Base-by-base conservation (phyloP, 2,329 filamentous ascomycete species). In the Celoporthe dispersa region DNA sequence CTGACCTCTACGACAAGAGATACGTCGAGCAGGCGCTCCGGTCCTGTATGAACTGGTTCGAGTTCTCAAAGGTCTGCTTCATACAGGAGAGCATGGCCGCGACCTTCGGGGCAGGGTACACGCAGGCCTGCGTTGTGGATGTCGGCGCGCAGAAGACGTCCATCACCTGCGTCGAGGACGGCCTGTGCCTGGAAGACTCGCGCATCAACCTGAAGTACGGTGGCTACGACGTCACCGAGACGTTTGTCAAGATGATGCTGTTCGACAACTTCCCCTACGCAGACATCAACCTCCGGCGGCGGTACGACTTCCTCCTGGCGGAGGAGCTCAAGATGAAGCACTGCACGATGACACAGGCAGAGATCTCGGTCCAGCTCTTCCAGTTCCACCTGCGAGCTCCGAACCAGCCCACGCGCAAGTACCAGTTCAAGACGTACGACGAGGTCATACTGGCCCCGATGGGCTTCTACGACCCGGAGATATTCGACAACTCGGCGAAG, bases 61-160 rank as follows among this genome's bases (percentile, higher is more conserved):
- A 94, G 69, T 97, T 99, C 78, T 92, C 89, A 73, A 90, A 92
- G 68, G 90, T 98, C 64, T 97, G 93, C 79, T 97, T 99, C 78
- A 94, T 98, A 70, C 96, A 99, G 79, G 96, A 99, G 81, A 97
- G 94, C 77, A 88, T 98, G 77, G 94, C 95, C 0, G 95, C 94
- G 3, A 96, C 94, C 0, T 99, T 97, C 78, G 96, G 96, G 16
- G 96, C 95, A 4, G 96, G 96, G 9, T 98, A 97, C 77, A 97
- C 94, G 0, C 94, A 93, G 72, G 92, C 94, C 28, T 99, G 96
- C 75, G 94, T 99, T 68, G 94, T 99, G 14, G 96, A 99, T 78
- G 92, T 99, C 69, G 96, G 96, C 16, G 95, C 96, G 0, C 94
- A 98, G 78, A 99, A 99, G 85, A 98, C 96, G 1, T 97, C 96